Evolutionary conservation across 225 moss, liverwort and hornwort species (phyloP).

Genomic region (Bryum argenteum): DNA sequence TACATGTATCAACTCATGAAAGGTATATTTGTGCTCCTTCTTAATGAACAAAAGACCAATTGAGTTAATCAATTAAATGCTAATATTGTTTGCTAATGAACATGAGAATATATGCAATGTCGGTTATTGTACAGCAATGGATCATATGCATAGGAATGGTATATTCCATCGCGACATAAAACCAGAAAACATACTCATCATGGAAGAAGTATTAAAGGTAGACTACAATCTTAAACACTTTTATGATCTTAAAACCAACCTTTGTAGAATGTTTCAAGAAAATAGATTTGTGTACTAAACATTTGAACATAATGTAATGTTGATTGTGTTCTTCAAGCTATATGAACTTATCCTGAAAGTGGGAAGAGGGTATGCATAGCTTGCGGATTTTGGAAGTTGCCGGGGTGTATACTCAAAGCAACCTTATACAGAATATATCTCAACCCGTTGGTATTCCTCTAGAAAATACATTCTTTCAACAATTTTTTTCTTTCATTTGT

Average conservation of each 20-base stretch:
- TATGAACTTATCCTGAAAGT: slow-evolving; percentile 22
- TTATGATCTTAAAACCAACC: background rate
- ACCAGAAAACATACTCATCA: slow-evolving; percentile 94
- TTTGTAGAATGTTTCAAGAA: too few relatives aligned
- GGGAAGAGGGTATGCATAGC: slow-evolving; percentile 50
- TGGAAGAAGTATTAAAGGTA: slow-evolving; percentile 96
- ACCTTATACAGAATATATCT: slow-evolving; percentile 94
- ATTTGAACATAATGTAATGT: too few relatives aligned
- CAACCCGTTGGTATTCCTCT: slow-evolving; percentile 78
- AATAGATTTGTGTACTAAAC: too few relatives aligned
- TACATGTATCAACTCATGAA: slow-evolving; percentile 99
- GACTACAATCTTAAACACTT: background rate
- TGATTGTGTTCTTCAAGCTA: background rate
- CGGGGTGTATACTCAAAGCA: slow-evolving; percentile 98
- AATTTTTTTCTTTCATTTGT: too few relatives aligned
- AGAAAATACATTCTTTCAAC: background rate
- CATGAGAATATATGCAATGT: background rate
- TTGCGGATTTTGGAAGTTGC: slow-evolving; percentile 98
- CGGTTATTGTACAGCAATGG: slow-evolving; percentile 68
- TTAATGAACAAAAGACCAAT: background rate
- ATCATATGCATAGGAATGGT: slow-evolving; percentile 96
- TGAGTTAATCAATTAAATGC: too few relatives aligned
- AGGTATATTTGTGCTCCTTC: slow-evolving; percentile 58
- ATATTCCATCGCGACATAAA: slow-evolving; percentile 98
- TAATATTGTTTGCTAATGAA: too few relatives aligned